These are phyloP conservation scores for Fusarium palustre DNA, from an alignment of 2,329 filamentous ascomycete species.

Conservation along the genomic window DNA sequence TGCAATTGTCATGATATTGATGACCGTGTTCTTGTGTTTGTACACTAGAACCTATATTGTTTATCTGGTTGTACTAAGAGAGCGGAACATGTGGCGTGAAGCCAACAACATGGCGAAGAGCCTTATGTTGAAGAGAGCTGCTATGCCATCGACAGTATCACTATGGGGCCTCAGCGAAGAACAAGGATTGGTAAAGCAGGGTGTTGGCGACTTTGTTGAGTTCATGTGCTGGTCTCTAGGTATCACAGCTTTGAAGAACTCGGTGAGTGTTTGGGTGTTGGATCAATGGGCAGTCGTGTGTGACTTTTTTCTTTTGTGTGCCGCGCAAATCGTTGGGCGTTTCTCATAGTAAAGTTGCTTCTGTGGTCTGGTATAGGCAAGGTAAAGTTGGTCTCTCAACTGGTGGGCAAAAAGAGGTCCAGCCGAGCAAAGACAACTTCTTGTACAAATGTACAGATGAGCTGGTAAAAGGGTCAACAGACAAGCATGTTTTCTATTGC, in stretches of 20 bases:
- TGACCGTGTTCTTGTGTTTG: background rate
- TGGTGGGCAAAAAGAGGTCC: background rate
- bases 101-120: conserved; percentile 49
- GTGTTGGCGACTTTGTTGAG: background rate
- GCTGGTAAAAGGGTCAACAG: background rate
- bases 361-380: background rate
- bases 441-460: background rate
- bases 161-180: conserved; percentile 14
- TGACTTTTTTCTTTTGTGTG: background rate
- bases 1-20: conserved; percentile 23
- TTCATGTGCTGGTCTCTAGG: background rate
- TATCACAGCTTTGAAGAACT: background rate
- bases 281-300: background rate
- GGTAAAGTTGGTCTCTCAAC: background rate
- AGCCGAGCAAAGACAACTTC: background rate
- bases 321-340: too few species aligned
- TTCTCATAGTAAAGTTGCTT: background rate
- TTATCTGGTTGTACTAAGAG: conserved; percentile 34
- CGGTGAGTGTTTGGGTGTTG: background rate
- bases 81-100: conserved; percentile 48
- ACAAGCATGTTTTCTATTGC: background rate
- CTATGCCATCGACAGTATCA: conserved; percentile 10
- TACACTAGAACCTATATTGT: conserved; percentile 9
- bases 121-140: conserved; percentile 43
- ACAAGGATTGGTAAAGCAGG: background rate